Percentiles rank a stretch among this genome's conserved stretches.
These are phyloP conservation scores for Wickerhamiella parazyma DNA, from an alignment of 805 yeast genomes.

Conservation along the genomic window DNA sequence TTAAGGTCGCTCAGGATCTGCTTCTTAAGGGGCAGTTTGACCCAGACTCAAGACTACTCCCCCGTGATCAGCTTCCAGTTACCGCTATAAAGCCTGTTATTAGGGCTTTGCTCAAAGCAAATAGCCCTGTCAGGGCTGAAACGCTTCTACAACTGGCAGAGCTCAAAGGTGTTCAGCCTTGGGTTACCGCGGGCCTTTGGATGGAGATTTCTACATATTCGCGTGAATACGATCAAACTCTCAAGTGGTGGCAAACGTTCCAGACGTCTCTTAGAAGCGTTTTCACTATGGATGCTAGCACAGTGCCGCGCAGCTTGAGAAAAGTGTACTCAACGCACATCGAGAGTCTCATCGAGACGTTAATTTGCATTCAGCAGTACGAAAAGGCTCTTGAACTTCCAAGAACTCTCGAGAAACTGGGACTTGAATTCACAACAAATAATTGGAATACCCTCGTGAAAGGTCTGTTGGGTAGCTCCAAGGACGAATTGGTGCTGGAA, in stretches of 20 bases:
- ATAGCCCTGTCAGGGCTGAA: slow-evolving; percentile 14
- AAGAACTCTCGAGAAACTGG: background rate
- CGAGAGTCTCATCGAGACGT: slow-evolving; percentile 9
- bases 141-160: slow-evolving; percentile 14
- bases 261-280: slow-evolving; percentile 3
- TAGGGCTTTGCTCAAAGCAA: slow-evolving; percentile 13
- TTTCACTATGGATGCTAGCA: background rate
- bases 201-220: slow-evolving; percentile 12
- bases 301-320: slow-evolving; percentile 8
- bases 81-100: slow-evolving; percentile 19
- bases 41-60: slow-evolving; percentile 17
- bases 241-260: slow-evolving; percentile 14
- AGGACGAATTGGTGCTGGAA: background rate
- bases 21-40: slow-evolving; percentile 19
- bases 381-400: slow-evolving; percentile 10
- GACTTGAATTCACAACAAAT: slow-evolving; percentile 2
- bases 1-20: slow-evolving; percentile 10
- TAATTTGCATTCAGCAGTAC: background rate
- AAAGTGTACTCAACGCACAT: slow-evolving; percentile 8
- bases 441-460: slow-evolving; percentile 9
- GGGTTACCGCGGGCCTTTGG: slow-evolving; percentile 13
- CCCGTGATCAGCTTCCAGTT: slow-evolving; percentile 21
- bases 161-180: background rate
- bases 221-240: slow-evolving; percentile 1
- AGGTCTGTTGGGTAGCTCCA: background rate